Evolutionary conservation across 306 rosid species (phyloP).

Genomic region (Vicia faba): DNA sequence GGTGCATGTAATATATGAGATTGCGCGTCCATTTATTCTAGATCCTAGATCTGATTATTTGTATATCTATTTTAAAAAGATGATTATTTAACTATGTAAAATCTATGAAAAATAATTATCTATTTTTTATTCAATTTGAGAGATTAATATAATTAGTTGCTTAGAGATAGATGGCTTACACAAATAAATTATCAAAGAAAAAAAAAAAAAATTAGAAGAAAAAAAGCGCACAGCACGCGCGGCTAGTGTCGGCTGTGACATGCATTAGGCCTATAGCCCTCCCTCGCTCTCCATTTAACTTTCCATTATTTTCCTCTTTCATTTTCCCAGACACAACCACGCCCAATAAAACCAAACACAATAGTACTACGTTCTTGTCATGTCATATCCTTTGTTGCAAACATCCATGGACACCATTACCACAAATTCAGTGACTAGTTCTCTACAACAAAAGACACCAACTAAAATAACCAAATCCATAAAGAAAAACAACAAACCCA

Average conservation of each 20-base stretch:
- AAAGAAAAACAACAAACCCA: slow-evolving; percentile 38
- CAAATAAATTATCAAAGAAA: neutral
- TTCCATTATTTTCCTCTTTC: slow-evolving; percentile 25
- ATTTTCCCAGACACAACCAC: neutral
- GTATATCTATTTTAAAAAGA: too few species aligned
- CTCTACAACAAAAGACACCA: slow-evolving; percentile 41
- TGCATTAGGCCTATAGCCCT: neutral
- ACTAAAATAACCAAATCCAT: slow-evolving; percentile 39
- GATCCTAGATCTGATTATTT: too few species aligned
- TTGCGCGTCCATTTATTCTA: too few species aligned
- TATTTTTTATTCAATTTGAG: too few species aligned
- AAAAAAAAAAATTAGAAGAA: neutral
- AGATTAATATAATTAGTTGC: too few species aligned
- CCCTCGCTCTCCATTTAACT: neutral
- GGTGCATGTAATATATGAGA: too few species aligned
- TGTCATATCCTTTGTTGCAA: neutral
- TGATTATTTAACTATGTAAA: too few species aligned
- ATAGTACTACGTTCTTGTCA: neutral
- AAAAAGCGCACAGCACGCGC: slow-evolving; percentile 30
- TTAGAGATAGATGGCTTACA: too few species aligned
- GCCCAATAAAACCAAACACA: neutral
- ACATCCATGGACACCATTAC: slow-evolving; percentile 38
- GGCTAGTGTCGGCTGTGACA: slow-evolving; percentile 37
- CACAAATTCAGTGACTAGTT: slow-evolving; percentile 3
- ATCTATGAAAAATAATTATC: too few species aligned